Conservation (phyloP, 2,329 filamentous ascomycete species). For the Verticillium nonalfalfae region DNA sequence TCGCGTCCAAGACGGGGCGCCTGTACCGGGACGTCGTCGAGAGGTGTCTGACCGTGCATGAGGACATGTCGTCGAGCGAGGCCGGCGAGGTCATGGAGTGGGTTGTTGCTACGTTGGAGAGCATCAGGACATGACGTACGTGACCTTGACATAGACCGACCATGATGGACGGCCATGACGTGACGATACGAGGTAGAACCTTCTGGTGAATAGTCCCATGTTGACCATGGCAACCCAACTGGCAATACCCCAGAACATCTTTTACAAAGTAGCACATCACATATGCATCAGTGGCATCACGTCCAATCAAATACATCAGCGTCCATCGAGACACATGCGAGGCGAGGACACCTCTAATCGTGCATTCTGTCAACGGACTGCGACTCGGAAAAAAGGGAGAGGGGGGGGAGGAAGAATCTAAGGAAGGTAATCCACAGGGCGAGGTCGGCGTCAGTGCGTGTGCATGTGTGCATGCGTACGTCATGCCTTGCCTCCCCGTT, state of each 20-base stretch:
- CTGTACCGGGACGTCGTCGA: constrained; percentile 34
- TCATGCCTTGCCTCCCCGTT: constrained; percentile 7
- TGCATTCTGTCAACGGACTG: constrained; percentile 11
- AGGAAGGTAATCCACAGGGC: constrained; percentile 11
- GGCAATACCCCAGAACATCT: too few species aligned
- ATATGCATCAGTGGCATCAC: neutral
- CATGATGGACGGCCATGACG: too few species aligned
- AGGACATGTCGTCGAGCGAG: constrained; percentile 28
- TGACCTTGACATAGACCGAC: neutral
- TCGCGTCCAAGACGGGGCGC: constrained; percentile 33
- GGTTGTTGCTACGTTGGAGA: constrained; percentile 32
- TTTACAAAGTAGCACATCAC: neutral
- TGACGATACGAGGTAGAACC: neutral
- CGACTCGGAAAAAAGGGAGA: constrained; percentile 7
- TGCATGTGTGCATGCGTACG: neutral
- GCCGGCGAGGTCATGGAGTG: constrained; percentile 33
- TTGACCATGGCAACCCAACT: too few species aligned
- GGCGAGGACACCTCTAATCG: neutral
- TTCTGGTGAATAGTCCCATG: too few species aligned
- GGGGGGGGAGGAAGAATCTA: constrained; percentile 7
- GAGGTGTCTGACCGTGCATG: constrained; percentile 28
- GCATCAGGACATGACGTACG: constrained; percentile 21
- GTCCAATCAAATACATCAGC: neutral
- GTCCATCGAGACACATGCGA: neutral
- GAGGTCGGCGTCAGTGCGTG: constrained; percentile 1